Evolutionary conservation across 2,329 filamentous ascomycete genomes (phyloP).

Genomic region (Moelleriella libera): DNA sequence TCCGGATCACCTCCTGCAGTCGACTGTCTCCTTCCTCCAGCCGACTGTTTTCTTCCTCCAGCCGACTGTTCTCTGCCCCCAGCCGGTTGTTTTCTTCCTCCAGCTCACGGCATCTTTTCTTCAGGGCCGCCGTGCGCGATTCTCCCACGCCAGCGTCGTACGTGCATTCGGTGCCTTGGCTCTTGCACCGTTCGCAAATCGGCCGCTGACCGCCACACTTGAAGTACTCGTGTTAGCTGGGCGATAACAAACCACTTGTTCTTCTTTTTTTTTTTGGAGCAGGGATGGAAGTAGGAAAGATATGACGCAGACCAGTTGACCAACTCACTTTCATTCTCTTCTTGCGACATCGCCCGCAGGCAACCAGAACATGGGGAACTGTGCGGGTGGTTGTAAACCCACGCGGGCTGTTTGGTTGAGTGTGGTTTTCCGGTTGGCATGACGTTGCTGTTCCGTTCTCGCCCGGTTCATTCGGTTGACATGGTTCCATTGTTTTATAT

Average conservation of each 20-base stretch:
- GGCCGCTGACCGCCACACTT: slow-evolving; percentile 4
- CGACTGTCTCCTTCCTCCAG: too few species aligned
- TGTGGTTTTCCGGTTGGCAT: too few species aligned
- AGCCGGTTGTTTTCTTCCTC: background rate
- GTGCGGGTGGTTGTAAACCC: too few species aligned
- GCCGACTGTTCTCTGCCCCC: background rate
- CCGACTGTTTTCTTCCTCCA: background rate
- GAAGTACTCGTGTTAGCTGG: background rate
- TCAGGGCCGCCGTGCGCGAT: slow-evolving; percentile 2
- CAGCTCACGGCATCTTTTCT: slow-evolving; percentile 3
- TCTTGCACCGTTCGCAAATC: slow-evolving; percentile 2
- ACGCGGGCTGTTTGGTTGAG: too few species aligned
- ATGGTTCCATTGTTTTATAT: too few species aligned
- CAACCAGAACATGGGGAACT: background rate
- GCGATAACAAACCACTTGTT: background rate
- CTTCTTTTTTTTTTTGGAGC: background rate
- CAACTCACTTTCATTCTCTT: slow-evolving; percentile 2
- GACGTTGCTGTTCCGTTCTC: too few species aligned
- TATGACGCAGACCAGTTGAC: background rate
- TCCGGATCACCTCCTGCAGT: too few species aligned
- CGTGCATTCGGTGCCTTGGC: slow-evolving; percentile 1
- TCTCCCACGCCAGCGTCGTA: slow-evolving; percentile 5
- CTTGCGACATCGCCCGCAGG: slow-evolving; percentile 1
- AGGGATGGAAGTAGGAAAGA: background rate
- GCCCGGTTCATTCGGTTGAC: too few species aligned